phyloP scores from a whole-genome alignment of 1,139 yeast genomes.

The Geotrichum carabidarum region DNA sequence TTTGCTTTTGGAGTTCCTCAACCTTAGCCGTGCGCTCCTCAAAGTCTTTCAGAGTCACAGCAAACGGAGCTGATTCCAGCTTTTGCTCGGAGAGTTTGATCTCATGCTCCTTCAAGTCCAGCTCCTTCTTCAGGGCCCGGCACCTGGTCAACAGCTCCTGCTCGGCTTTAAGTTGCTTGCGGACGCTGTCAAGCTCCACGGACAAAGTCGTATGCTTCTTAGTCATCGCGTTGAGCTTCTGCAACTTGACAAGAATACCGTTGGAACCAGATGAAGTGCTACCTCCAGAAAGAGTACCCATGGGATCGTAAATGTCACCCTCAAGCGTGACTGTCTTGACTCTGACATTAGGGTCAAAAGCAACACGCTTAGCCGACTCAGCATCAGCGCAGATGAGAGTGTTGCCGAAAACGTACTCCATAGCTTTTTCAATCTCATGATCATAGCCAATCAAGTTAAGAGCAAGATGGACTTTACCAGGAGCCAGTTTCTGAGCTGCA shows the following conservation, averaged over 20 bases:
- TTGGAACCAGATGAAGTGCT: constrained; percentile 48
- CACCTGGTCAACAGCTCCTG: constrained; percentile 50
- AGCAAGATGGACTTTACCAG: constrained; percentile 84
- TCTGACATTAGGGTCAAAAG: constrained; percentile 77
- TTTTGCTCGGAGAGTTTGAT: constrained; percentile 57
- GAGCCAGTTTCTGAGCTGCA: constrained; percentile 64
- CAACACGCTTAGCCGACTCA: constrained; percentile 77
- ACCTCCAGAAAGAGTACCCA: constrained; percentile 96
- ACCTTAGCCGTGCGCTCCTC: constrained; percentile 50
- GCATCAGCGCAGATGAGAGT: constrained; percentile 84
- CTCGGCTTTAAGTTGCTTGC: constrained; percentile 44
- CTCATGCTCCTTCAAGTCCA: constrained; percentile 65
- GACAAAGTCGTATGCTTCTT: constrained; percentile 41
- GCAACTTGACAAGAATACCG: constrained; percentile 61
- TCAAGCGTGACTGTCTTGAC: constrained; percentile 86
- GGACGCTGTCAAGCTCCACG: constrained; percentile 42
- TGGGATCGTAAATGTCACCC: constrained; percentile 94
- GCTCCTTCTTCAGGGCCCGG: constrained; percentile 55
- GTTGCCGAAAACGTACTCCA: constrained; percentile 87
- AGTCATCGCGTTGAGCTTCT: constrained; percentile 55
- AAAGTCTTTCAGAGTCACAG: constrained; percentile 48
- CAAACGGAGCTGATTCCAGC: constrained; percentile 56
- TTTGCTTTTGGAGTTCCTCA: constrained; percentile 40
- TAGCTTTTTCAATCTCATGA: constrained; percentile 64
- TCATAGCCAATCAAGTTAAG: constrained; percentile 73